Evolutionary conservation across 192 early-diverging fungal genomes (phyloP).

Genomic region (Linderina pennispora): DNA sequence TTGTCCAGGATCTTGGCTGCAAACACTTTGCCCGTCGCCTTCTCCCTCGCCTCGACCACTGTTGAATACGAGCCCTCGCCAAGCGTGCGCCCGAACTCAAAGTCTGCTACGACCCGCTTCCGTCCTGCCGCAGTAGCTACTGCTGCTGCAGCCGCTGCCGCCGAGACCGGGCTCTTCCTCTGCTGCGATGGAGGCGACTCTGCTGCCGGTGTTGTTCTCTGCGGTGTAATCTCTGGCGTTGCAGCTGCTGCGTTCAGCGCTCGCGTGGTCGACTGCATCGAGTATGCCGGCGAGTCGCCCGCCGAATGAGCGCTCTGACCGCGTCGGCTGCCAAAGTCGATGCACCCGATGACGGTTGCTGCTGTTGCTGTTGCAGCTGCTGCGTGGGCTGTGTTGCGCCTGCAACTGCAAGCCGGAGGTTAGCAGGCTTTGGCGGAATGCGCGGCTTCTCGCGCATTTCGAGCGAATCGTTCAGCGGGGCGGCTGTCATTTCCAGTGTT

Average conservation of each 20-base stretch:
- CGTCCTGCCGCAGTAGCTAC: too few species aligned
- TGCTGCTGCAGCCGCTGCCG: constrained; percentile 16
- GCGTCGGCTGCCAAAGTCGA: constrained; percentile 17
- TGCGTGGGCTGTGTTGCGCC: too few species aligned
- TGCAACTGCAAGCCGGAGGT: too few species aligned
- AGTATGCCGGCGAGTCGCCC: constrained; percentile 20
- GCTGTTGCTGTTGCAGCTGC: constrained; percentile 4
- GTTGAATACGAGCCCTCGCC: constrained; percentile 98
- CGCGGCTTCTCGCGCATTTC: constrained; percentile 40
- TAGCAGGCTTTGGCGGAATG: constrained; percentile 42
- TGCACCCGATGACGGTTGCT: constrained; percentile 4
- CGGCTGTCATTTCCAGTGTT: too few species aligned
- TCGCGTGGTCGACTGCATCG: constrained; percentile 12
- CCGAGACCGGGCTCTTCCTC: background rate
- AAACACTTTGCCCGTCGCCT: constrained; percentile 57
- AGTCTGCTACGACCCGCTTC: constrained; percentile 75
- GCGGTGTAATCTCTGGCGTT: constrained; percentile 14
- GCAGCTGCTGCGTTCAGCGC: constrained; percentile 22
- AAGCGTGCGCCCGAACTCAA: constrained; percentile 73
- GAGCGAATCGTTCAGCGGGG: too few species aligned
- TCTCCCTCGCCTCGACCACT: constrained; percentile 75
- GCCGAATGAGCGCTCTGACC: constrained; percentile 12
- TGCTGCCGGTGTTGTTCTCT: too few species aligned
- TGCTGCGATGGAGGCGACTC: too few species aligned
- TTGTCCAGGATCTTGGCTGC: constrained; percentile 91